A percentile compares a stretch with the other conserved stretches of the same genome.
Evolutionary conservation across 164 flowering plant genomes (phyloP).

Genomic region (Dillenia turbinata): DNA sequence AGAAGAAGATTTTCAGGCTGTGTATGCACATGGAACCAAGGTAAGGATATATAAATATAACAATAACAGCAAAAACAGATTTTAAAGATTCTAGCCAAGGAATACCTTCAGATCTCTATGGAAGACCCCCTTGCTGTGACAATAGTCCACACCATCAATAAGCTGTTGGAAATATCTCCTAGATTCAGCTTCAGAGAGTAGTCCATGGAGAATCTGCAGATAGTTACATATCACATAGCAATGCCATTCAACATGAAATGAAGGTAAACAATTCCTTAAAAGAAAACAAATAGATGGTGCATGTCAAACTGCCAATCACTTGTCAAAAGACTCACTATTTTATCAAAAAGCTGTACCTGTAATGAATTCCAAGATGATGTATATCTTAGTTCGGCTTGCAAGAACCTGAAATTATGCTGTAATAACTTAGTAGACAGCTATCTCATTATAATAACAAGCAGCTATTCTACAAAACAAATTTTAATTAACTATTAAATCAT

Average conservation of each 20-base stretch:
- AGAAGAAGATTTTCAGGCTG: slow-evolving; percentile 99
- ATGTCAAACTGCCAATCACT: slow-evolving; percentile 1
- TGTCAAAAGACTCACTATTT: slow-evolving; percentile 65
- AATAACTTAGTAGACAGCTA: slow-evolving; percentile 6
- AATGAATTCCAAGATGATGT: slow-evolving; percentile 92
- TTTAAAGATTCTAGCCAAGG: slow-evolving; percentile 13
- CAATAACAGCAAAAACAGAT: slow-evolving; percentile 2
- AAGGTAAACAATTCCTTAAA: not conserved
- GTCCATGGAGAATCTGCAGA: slow-evolving; percentile 77
- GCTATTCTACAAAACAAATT: too few relatives aligned
- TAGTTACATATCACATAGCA: too few relatives aligned
- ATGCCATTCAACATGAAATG: not conserved
- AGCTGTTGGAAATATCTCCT: slow-evolving; percentile 92
- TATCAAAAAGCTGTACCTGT: slow-evolving; percentile 98
- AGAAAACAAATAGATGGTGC: not conserved
- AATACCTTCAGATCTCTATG: slow-evolving; percentile 95
- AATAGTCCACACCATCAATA: slow-evolving; percentile 94
- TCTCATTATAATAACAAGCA: not conserved
- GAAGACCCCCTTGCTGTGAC: slow-evolving; percentile 97
- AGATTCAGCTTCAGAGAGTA: slow-evolving; percentile 84
- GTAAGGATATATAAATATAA: slow-evolving; percentile 14
- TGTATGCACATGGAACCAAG: slow-evolving; percentile 8
- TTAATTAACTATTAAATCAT: too few relatives aligned
- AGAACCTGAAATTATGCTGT: slow-evolving; percentile 48
- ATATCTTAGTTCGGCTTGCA: slow-evolving; percentile 97